Conservation (phyloP, 495 filamentous ascomycete genomes). For the Aspergillus homomorphus region DNA sequence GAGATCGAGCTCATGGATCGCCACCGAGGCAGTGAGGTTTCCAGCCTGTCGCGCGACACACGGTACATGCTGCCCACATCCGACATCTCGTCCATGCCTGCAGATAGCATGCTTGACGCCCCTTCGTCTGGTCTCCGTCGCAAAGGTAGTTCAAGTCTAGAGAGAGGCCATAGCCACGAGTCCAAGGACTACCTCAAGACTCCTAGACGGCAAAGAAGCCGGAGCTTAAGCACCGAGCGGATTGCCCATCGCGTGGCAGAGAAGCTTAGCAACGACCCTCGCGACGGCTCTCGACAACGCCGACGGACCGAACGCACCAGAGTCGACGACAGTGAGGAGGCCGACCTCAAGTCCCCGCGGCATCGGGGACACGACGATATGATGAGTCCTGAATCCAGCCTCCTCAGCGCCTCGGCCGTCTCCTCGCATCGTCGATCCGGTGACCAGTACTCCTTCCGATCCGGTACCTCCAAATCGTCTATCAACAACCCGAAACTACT, state of each 20-base stretch:
- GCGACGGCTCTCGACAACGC: slow-evolving; percentile 49
- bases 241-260: slow-evolving; percentile 69
- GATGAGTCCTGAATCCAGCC: slow-evolving; percentile 66
- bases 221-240: slow-evolving; percentile 72
- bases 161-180: slow-evolving; percentile 43
- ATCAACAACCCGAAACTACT: slow-evolving; percentile 95
- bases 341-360: slow-evolving; percentile 53
- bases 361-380: slow-evolving; percentile 66
- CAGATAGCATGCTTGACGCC: slow-evolving; percentile 84
- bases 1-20: slow-evolving; percentile 76
- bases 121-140: slow-evolving; percentile 46
- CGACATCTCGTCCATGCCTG: slow-evolving; percentile 87
- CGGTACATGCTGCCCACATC: slow-evolving; percentile 62
- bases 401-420: slow-evolving; percentile 66
- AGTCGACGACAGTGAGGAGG: slow-evolving; percentile 62
- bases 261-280: slow-evolving; percentile 54
- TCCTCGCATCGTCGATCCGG: slow-evolving; percentile 66
- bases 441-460: slow-evolving; percentile 72
- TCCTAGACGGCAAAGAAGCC: slow-evolving; percentile 60
- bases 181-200: slow-evolving; percentile 60
- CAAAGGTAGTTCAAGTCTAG: slow-evolving; percentile 57
- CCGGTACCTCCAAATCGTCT: slow-evolving; percentile 75
- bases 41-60: slow-evolving; percentile 55
- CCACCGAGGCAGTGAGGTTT: slow-evolving; percentile 57
- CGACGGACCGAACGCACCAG: slow-evolving; percentile 53